Base-by-base conservation (phyloP, 192 early-diverging fungal genomes). In the Coemansia sp. region DNA sequence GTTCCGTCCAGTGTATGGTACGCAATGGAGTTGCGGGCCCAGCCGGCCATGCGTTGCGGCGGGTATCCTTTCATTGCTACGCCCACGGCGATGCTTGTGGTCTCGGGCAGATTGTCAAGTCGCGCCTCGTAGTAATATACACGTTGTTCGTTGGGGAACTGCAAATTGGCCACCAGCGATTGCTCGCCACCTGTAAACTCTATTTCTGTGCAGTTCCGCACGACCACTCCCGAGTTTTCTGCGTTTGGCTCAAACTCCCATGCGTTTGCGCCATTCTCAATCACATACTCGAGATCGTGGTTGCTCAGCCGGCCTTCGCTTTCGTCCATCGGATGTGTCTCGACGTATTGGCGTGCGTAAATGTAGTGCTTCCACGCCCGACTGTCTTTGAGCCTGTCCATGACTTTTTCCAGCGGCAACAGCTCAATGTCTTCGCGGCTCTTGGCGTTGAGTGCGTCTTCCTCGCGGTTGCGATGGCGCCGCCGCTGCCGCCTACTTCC, bases 41-140 rank as follows among this genome's bases (percentile, higher is more conserved):
- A 91, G 12, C 90, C 89, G 64, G 90, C 86, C 66, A 91, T 75
- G 43, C 90, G 78, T 66, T 80, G 86, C 19, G 82, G 76, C 37
- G 89, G 88, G 65, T 87, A 91, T 5, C 84, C 83, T 21, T 85
- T 85, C 43, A 87, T 90, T 14, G 85, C 79, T 0, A 90, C 83
- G 25, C 90, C 90, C 0, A 91, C 74, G n/a, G 89, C 78, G 23
- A 91, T 81, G 45, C 78, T 85, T 3, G 90, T 91, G 22, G 66
- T 79, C 11, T 64, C 67, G 14, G 86, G 81, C 37, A 87, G 83
- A 63, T 85, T 84, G 19, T 71, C 73, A 7, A 81, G 69, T 35
- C 73, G 65, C 41, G 72, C 73, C 37, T 81, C 78, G 48, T 60
- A 81, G 62, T 81, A 81, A 53, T 81, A 81, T 22, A 81, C 78